These are phyloP conservation scores for apple (Malus domestica) DNA, from an alignment of 306 rosid genomes.

Conservation along the genomic window DNA sequence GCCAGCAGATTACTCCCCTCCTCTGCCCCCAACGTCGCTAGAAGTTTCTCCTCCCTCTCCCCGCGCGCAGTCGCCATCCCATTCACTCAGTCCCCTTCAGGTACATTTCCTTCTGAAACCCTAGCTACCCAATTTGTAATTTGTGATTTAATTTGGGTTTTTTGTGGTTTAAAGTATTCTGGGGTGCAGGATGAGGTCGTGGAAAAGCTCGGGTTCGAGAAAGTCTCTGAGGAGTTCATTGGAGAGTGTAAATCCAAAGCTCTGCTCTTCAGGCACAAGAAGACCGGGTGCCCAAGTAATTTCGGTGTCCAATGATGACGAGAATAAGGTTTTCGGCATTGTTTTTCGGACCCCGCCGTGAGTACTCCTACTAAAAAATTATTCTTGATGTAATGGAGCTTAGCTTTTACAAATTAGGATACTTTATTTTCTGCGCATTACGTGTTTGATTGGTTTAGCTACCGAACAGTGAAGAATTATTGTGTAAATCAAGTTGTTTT, in stretches of 20 bases:
- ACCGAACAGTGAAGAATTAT: not conserved
- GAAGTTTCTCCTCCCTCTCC: slow-evolving; percentile 51
- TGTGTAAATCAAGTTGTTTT: not conserved
- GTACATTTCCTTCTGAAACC: slow-evolving; percentile 18
- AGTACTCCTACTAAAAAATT: slow-evolving; percentile 8
- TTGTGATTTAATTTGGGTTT: not conserved
- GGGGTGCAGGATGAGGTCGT: slow-evolving; percentile 59
- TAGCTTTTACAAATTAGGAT: not conserved
- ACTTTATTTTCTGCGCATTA: not conserved
- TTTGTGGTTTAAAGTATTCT: slow-evolving; percentile 28
- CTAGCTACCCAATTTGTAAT: not conserved
- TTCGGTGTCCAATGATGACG: slow-evolving; percentile 83
- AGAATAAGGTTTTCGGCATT: slow-evolving; percentile 93
- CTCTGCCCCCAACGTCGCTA: slow-evolving; percentile 8
- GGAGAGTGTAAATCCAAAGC: slow-evolving; percentile 89
- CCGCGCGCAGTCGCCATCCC: slow-evolving; percentile 60
- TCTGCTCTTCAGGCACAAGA: slow-evolving; percentile 62
- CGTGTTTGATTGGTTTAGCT: not conserved
- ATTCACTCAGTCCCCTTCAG: slow-evolving; percentile 35
- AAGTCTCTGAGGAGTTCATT: slow-evolving; percentile 68
- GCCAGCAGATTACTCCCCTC: slow-evolving; percentile 24
- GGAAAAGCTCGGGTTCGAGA: slow-evolving; percentile 66
- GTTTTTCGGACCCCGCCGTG: slow-evolving; percentile 97
- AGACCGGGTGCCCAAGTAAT: slow-evolving; percentile 88
- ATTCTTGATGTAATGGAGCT: not conserved